Conservation (phyloP, 208 protist species). For the Leishmania aethiopica region DNA sequence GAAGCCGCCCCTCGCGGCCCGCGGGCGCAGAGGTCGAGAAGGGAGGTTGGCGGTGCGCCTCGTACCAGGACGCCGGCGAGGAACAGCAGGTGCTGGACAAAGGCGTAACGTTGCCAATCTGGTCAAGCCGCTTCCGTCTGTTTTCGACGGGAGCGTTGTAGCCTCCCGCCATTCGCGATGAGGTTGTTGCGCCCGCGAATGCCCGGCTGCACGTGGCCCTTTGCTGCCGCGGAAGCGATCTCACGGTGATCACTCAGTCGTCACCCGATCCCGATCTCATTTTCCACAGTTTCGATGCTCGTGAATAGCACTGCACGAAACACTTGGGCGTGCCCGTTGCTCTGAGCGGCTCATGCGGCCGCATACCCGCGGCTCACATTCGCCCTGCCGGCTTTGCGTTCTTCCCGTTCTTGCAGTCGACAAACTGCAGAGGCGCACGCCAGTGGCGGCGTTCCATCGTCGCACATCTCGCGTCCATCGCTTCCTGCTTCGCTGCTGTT, state of each 20-base stretch:
- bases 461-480: neutral
- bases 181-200: neutral
- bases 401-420: neutral
- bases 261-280: neutral
- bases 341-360: neutral
- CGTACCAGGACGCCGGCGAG: neutral
- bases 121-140: neutral
- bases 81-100: neutral
- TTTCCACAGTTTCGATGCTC: neutral
- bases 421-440: neutral
- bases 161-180: neutral
- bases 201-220: neutral
- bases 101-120: neutral
- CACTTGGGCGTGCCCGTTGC: neutral
- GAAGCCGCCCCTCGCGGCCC: neutral
- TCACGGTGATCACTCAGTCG: neutral
- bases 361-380: neutral
- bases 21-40: neutral
- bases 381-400: neutral
- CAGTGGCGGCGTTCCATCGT: neutral
- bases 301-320: neutral
- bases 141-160: neutral
- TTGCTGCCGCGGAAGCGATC: neutral
- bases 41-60: neutral
- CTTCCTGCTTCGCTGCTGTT: neutral